A percentile compares a stretch with the other conserved stretches of the same genome.
These are phyloP conservation scores for Cyclotella sp. DNA, from an alignment of 108 stramenopile genomes.

Conservation along the genomic window DNA sequence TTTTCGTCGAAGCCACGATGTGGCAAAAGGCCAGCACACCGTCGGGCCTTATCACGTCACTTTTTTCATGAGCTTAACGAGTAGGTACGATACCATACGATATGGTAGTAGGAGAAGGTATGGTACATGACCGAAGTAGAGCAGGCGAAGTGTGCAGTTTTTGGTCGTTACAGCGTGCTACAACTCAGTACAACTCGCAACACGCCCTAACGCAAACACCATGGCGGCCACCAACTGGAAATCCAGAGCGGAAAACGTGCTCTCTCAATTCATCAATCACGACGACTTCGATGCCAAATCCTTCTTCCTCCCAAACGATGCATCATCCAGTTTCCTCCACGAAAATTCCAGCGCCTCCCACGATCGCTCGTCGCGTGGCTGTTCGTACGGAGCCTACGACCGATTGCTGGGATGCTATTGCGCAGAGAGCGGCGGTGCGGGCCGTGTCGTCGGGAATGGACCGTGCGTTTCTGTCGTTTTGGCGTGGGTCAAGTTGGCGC, in stretches of 20 bases:
- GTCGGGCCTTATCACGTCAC: no score
- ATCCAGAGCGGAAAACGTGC: constrained; percentile 39
- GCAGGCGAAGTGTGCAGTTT: no score
- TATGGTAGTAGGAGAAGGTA: no score
- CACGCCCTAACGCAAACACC: background rate
- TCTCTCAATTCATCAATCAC: constrained; percentile 37
- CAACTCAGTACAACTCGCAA: no score
- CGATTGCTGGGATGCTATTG: constrained; percentile 15
- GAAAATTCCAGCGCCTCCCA: constrained; percentile 36
- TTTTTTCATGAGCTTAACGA: no score
- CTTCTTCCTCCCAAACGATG: background rate
- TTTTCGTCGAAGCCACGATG: no score
- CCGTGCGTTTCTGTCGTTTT: constrained; percentile 41
- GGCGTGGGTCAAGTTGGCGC: constrained; percentile 60
- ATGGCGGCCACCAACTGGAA: constrained; percentile 36
- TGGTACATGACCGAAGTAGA: no score
- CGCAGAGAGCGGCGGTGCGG: background rate
- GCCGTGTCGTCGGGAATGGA: constrained; percentile 1
- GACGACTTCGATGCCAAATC: background rate
- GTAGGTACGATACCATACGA: no score
- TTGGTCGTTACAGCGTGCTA: no score
- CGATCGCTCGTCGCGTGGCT: background rate
- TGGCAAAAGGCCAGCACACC: no score
- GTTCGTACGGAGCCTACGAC: constrained; percentile 19
- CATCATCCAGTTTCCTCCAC: background rate